These are phyloP conservation scores for Sideroxylon spinosum DNA, from an alignment of 179 eudicot genomes.

Conservation along the genomic window DNA sequence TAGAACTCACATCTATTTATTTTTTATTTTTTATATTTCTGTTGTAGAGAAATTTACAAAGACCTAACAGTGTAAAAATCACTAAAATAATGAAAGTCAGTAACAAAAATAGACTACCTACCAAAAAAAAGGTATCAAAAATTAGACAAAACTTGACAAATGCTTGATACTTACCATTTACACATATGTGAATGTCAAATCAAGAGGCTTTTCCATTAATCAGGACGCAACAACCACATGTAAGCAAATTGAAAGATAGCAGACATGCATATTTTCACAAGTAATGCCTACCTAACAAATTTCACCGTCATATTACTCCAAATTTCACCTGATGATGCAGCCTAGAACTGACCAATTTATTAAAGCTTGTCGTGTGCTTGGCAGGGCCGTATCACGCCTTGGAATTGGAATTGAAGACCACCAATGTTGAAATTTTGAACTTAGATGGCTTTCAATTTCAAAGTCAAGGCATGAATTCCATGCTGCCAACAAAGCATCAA, in stretches of 20 bases:
- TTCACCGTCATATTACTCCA: not conserved
- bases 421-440: not conserved
- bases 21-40: not conserved
- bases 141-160: not conserved
- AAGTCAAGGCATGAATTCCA: constrained; percentile 3
- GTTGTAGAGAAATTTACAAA: not conserved
- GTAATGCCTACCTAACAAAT: not conserved
- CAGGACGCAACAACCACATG: not conserved
- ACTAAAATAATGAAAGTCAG: not conserved
- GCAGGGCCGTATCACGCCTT: constrained; percentile 5
- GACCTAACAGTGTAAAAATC: constrained; percentile 9
- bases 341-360: not conserved
- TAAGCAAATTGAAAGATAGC: not conserved
- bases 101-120: not conserved
- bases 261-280: not conserved
- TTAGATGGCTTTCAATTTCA: constrained; percentile 1
- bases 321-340: not conserved
- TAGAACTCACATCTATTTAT: not conserved
- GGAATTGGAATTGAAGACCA: constrained; percentile 6
- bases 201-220: not conserved
- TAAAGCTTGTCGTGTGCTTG: not conserved
- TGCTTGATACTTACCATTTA: not conserved
- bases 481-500: not conserved
- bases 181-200: not conserved
- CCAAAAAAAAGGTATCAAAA: no score